phyloP scores from a whole-genome alignment of 805 yeast genomes.

The Cephaloascus albidus region DNA sequence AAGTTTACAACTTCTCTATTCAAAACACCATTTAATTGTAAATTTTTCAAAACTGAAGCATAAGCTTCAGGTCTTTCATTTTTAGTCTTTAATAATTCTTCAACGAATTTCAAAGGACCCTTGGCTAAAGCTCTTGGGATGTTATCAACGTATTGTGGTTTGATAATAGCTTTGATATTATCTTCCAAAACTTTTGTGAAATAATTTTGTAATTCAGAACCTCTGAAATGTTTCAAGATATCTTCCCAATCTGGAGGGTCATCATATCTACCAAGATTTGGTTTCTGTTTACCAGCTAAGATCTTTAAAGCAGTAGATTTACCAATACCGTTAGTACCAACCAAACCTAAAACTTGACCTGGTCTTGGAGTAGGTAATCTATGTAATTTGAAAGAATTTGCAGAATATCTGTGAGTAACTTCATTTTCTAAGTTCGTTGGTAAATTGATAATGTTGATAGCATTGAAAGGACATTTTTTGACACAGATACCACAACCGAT shows the following conservation, averaged over 20 bases:
- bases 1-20: conserved; percentile 83
- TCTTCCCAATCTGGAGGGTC: conserved; percentile 98
- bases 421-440: conserved; percentile 91
- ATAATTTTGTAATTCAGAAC: conserved; percentile 93
- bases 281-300: conserved; percentile 95
- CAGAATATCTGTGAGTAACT: conserved; percentile 95
- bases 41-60: conserved; percentile 53
- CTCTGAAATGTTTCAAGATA: conserved; percentile 84
- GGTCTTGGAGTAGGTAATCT: conserved; percentile 98
- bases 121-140: conserved; percentile 89
- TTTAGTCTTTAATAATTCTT: conserved; percentile 69
- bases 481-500: conserved; percentile 99
- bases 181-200: conserved; percentile 92
- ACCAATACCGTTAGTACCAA: conserved; percentile 99
- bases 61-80: conserved; percentile 60
- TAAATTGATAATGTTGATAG: conserved; percentile 88
- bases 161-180: conserved; percentile 90
- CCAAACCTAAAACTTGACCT: conserved; percentile 95
- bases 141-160: conserved; percentile 98
- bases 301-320: conserved; percentile 95
- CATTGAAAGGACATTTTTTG: conserved; percentile 97
- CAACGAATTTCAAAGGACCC: conserved; percentile 82
- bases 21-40: conserved; percentile 71
- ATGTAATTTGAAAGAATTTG: conserved; percentile 94
- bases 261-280: conserved; percentile 89